Conservation (phyloP, 2,329 filamentous ascomycete species). For the Aspergillus unguis region DNA sequence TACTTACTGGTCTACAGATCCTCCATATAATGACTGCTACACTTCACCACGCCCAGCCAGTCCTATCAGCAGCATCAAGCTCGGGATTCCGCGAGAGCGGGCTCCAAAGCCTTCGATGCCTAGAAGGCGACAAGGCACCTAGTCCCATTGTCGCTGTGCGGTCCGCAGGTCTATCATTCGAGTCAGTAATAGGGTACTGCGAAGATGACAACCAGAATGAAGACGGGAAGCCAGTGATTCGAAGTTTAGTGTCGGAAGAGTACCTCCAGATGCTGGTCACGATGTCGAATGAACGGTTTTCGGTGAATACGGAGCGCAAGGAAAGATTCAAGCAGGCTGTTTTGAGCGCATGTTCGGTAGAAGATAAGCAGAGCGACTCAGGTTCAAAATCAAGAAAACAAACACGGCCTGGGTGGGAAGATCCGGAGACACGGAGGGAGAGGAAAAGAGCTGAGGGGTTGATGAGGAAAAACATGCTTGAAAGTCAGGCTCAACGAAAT, state of each 20-base stretch:
- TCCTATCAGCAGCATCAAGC: constrained; percentile 71
- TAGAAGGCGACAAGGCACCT: constrained; percentile 39
- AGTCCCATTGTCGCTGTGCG: constrained; percentile 81
- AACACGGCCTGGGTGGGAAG: constrained; percentile 35
- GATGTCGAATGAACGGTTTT: constrained; percentile 64
- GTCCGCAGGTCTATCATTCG: constrained; percentile 75
- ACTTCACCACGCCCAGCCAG: constrained; percentile 66
- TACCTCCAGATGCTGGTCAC: constrained; percentile 66
- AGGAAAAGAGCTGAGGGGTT: constrained; percentile 44
- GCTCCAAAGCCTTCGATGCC: constrained; percentile 60
- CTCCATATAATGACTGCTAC: constrained; percentile 82
- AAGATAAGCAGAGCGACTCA: not conserved
- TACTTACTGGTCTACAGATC: constrained; percentile 58
- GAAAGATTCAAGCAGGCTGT: constrained; percentile 36
- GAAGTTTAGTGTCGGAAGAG: constrained; percentile 59
- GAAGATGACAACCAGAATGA: constrained; percentile 31
- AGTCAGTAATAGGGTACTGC: constrained; percentile 69
- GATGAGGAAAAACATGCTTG: constrained; percentile 29
- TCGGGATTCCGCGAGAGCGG: constrained; percentile 90
- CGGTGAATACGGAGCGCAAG: constrained; percentile 39
- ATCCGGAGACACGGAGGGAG: constrained; percentile 34
- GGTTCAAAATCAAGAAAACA: constrained; percentile 21
- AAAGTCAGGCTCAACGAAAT: constrained; percentile 13
- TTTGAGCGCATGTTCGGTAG: constrained; percentile 22
- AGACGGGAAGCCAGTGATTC: constrained; percentile 31